Evolutionary conservation across 345 rosid genomes (phyloP).

Genomic region (Populus davidiana): DNA sequence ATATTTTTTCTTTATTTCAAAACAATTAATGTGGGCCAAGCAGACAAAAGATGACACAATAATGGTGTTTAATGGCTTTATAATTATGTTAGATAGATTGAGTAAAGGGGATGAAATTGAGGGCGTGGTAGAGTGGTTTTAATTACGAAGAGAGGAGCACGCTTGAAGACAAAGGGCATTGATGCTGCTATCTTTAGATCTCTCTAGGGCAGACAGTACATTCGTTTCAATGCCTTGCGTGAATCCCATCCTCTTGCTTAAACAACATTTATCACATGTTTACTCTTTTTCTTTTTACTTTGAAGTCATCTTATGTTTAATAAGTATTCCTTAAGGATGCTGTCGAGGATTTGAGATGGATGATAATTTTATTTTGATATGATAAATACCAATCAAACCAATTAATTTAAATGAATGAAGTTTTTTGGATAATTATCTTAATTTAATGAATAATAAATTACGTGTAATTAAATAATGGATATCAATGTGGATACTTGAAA

Average conservation of each 20-base stretch:
- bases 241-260: neutral
- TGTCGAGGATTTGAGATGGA: neutral
- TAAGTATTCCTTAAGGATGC: neutral
- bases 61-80: neutral
- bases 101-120: constrained; percentile 16
- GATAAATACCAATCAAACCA: fast-evolving
- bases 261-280: neutral
- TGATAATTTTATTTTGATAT: too few species aligned
- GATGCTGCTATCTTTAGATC: constrained; percentile 8
- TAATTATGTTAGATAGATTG: neutral
- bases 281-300: neutral
- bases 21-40: neutral
- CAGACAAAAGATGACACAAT: neutral
- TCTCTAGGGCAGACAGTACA: neutral
- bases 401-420: too few species aligned
- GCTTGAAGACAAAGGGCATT: constrained; percentile 25
- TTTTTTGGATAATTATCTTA: too few species aligned
- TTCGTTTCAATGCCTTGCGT: neutral
- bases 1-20: neutral
- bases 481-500: fast-evolving
- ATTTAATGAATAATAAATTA: too few species aligned
- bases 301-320: neutral
- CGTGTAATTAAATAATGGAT: too few species aligned
- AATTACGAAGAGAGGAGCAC: constrained; percentile 9
- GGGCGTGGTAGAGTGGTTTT: neutral